phyloP scores from a whole-genome alignment of 176 grass and related monocot species.

The Leersia perrieri region DNA sequence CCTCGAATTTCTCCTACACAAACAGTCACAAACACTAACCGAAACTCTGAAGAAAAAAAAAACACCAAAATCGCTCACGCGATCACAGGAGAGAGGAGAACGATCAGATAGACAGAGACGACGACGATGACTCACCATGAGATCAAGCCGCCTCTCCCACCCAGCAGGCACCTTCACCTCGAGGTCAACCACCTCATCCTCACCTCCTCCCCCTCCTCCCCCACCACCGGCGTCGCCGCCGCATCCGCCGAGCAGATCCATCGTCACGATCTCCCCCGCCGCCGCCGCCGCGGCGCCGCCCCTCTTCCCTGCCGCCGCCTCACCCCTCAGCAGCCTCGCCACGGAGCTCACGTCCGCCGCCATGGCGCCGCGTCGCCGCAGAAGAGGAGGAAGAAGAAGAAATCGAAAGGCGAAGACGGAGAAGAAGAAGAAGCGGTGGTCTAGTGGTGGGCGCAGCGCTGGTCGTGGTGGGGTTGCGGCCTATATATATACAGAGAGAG shows the following conservation, averaged over 20 bases:
- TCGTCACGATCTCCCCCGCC: slow-evolving; percentile 53
- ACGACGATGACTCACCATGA: slow-evolving; percentile 35
- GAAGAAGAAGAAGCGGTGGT: not conserved
- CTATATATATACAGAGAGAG: slow-evolving; percentile 36
- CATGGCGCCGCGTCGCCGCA: slow-evolving; percentile 13
- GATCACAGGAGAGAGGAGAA: not conserved
- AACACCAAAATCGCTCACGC: not conserved
- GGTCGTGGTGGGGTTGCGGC: no score
- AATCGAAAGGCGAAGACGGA: not conserved
- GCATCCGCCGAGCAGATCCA: slow-evolving; percentile 54
- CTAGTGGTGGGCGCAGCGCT: not conserved
- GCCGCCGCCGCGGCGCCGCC: not conserved
- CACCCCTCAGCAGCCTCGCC: slow-evolving; percentile 45
- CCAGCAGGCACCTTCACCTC: slow-evolving; percentile 47
- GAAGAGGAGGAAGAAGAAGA: not conserved
- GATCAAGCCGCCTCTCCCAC: slow-evolving; percentile 55
- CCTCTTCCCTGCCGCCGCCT: slow-evolving; percentile 40
- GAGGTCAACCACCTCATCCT: slow-evolving; percentile 48
- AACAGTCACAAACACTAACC: not conserved
- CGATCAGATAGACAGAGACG: not conserved
- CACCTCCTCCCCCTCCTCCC: not conserved
- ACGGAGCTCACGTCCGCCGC: slow-evolving; percentile 52
- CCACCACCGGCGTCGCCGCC: slow-evolving; percentile 1
- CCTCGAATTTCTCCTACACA: not conserved
- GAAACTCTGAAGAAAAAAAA: not conserved